Base-by-base conservation (phyloP, 2,329 filamentous ascomycete species). In the Trichoderma simmonsii region DNA sequence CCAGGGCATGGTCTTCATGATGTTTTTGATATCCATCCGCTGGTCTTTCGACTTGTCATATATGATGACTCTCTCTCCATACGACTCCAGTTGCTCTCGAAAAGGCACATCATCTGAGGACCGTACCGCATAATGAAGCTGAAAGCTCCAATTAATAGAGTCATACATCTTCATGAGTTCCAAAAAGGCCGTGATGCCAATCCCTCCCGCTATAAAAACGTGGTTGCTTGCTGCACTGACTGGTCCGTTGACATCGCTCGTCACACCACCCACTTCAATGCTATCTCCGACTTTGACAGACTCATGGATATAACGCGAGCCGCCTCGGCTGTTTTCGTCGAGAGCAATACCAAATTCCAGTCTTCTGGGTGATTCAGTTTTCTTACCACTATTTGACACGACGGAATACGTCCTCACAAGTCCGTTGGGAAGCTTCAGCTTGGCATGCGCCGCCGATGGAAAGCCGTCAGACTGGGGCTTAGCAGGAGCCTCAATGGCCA, bases 111-210 rank as follows among this genome's bases (percentile, higher is more conserved):
- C 88, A 0, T 83, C 81, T 0, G 77, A 76, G 1, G 82, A 84
- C 9, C 86, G 84, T 15, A 91, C 86, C 0, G 86, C 89, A 73
- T 89, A 91, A 79, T 92, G 89, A 54, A 92, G 78, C 26, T 83
- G 81, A 48, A 84, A 85, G 71, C 85, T 84, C 77, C 80, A 86
- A 75, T 89, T 83, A 72, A 86, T 85, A 5, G 75, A 36, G 18
- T 80, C 77, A 72, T 84, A 84, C 1, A 34, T 67, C 63, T 85
- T 79, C 3, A 88, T 76, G 28, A 89, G 80, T 1, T 82, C 76
- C 9, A 92, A 76, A 74, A 92, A 92, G 0, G 90, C 90, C 2
- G 90, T 92, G 73, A 92, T 86, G 0, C 90, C 90, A 34, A 92
- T 88, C 0, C 90, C 90, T 11, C 88, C 90, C 0, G 85, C 88